Evolutionary conservation across 129 eudicot species (phyloP).

Genomic region (Apium graveolens): DNA sequence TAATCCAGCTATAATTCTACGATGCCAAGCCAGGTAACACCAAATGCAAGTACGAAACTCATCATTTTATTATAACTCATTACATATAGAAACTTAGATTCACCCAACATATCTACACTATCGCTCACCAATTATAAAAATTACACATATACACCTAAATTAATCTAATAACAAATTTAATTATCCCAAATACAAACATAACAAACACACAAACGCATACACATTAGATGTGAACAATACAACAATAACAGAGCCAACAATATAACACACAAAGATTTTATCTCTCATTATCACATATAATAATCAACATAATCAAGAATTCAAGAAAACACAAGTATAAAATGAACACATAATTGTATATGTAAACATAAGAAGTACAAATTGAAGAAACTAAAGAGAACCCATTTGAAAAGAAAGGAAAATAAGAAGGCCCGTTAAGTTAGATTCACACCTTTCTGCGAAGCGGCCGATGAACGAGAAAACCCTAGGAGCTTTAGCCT

Average conservation of each 20-base stretch:
- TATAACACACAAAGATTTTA: not conserved
- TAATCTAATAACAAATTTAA: not conserved
- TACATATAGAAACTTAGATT: not conserved
- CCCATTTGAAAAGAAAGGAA: not conserved
- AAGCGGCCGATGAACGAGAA: not conserved
- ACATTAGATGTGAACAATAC: not conserved
- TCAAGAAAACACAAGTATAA: not conserved
- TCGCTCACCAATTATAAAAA: not conserved
- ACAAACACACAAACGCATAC: not conserved
- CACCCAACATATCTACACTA: not conserved
- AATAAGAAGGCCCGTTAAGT: not conserved
- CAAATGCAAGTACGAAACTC: not conserved
- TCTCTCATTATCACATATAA: not conserved
- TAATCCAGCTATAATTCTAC: not conserved
- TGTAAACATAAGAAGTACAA: not conserved
- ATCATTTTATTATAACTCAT: not conserved
- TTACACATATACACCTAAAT: not conserved
- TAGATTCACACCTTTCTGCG: not conserved
- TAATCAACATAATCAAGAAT: not conserved
- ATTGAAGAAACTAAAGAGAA: not conserved
- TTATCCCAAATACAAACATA: not conserved
- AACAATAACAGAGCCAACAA: not conserved
- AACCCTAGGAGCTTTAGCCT: not conserved
- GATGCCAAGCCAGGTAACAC: not conserved
- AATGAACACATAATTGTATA: not conserved